These are phyloP conservation scores for Xylariaceae sp. DNA, from an alignment of 2,329 filamentous ascomycete species.

Conservation along the genomic window DNA sequence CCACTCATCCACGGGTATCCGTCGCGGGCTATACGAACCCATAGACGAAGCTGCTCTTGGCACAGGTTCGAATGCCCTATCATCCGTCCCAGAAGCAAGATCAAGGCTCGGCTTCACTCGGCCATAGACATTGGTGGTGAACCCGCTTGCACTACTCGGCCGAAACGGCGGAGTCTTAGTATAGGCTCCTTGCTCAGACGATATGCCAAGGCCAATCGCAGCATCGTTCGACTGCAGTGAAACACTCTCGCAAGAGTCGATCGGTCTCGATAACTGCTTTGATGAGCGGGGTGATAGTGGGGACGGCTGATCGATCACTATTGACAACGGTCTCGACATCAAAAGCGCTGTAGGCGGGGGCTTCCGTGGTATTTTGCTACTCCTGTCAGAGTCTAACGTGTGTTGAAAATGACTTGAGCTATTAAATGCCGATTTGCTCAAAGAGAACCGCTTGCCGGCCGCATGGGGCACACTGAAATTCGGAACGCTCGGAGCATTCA, in stretches of 20 bases:
- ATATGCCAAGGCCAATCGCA: background rate
- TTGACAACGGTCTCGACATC: constrained; percentile 50
- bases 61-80: constrained; percentile 12
- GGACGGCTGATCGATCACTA: constrained; percentile 52
- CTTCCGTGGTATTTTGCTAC: constrained; percentile 31
- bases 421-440: constrained; percentile 27
- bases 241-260: constrained; percentile 6
- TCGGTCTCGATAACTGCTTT: constrained; percentile 7
- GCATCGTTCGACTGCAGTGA: constrained; percentile 9
- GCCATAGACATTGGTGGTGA: background rate
- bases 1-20: constrained; percentile 16
- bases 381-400: constrained; percentile 25
- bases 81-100: background rate
- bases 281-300: constrained; percentile 33
- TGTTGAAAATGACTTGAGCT: constrained; percentile 21
- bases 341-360: constrained; percentile 45
- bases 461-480: constrained; percentile 53
- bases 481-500: constrained; percentile 35
- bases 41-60: constrained; percentile 26
- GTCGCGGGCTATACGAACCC: constrained; percentile 16
- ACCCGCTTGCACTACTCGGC: background rate
- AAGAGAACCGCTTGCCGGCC: constrained; percentile 44
- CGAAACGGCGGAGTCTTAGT: background rate
- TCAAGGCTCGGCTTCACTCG: background rate
- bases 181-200: constrained; percentile 9